Evolutionary conservation across 176 grass and related monocot genomes (phyloP).

Genomic region (Tillandsia fasciculata): DNA sequence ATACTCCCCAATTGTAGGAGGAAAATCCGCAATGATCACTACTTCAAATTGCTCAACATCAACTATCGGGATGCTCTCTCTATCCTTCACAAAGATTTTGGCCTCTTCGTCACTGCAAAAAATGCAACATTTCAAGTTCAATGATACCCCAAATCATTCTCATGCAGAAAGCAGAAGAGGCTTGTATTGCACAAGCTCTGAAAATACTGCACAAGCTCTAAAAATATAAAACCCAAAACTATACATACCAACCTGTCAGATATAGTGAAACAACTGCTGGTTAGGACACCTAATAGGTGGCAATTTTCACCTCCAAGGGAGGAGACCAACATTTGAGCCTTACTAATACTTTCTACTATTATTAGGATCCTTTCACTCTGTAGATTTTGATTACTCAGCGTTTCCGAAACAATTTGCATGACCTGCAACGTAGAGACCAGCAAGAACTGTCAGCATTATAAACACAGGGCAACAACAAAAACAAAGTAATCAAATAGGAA

Average conservation of each 20-base stretch:
- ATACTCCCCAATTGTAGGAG: conserved; percentile 52
- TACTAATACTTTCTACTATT: conserved; percentile 26
- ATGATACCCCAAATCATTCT: neutral
- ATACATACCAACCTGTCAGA: conserved; percentile 34
- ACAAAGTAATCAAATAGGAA: conserved; percentile 2
- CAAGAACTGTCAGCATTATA: conserved; percentile 6
- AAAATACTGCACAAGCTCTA: neutral
- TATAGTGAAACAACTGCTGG: conserved; percentile 38
- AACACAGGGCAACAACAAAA: neutral
- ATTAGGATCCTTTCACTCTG: conserved; percentile 53
- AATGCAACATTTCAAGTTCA: conserved; percentile 7
- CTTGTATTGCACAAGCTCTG: neutral
- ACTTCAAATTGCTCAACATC: conserved; percentile 48
- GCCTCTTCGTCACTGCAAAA: conserved; percentile 45
- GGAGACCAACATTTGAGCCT: conserved; percentile 20
- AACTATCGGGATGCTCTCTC: conserved; percentile 27
- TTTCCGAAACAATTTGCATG: conserved; percentile 49
- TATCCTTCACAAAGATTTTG: conserved; percentile 50
- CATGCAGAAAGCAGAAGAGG: neutral
- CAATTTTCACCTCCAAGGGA: conserved; percentile 37
- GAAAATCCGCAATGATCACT: conserved; percentile 43
- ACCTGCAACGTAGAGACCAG: conserved; percentile 34
- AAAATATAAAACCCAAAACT: neutral
- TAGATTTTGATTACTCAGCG: conserved; percentile 17
- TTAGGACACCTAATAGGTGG: conserved; percentile 29